Conservation (phyloP, 2,329 filamentous ascomycete species). For the Podosphaera aphanis region DNA sequence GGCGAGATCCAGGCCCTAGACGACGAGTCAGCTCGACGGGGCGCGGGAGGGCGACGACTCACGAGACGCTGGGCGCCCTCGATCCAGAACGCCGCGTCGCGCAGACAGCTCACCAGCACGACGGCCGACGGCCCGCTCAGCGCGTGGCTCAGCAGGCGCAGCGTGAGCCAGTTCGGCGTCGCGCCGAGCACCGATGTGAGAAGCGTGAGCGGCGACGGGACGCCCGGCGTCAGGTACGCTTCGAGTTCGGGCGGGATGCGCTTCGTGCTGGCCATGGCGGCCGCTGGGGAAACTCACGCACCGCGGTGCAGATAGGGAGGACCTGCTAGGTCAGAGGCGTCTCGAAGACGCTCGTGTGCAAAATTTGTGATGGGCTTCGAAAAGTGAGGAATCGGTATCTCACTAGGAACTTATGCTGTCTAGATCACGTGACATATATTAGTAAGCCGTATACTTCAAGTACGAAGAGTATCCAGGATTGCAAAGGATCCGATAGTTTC, state of each 20-base stretch:
- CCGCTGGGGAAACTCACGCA: too few relatives aligned
- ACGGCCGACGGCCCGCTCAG: slow-evolving; percentile 23
- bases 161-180: slow-evolving; percentile 40
- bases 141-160: slow-evolving; percentile 25
- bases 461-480: too few relatives aligned
- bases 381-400: too few relatives aligned
- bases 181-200: slow-evolving; percentile 45
- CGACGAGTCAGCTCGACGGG: not conserved
- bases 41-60: slow-evolving; percentile 11
- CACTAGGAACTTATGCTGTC: too few relatives aligned
- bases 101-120: slow-evolving; percentile 62
- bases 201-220: slow-evolving; percentile 35
- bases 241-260: slow-evolving; percentile 34
- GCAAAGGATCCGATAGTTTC: too few relatives aligned
- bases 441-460: too few relatives aligned
- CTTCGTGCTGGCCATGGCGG: not conserved
- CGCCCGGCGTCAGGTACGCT: slow-evolving; percentile 34
- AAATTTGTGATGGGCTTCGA: too few relatives aligned
- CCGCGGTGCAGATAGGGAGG: too few relatives aligned
- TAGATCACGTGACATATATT: too few relatives aligned
- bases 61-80: slow-evolving; percentile 46
- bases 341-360: too few relatives aligned
- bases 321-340: too few relatives aligned
- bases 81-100: slow-evolving; percentile 58
- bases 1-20: slow-evolving; percentile 49